Evolutionary conservation across 2,329 filamentous ascomycete species (phyloP).

Genomic region (Hansfordia pulvinata): DNA sequence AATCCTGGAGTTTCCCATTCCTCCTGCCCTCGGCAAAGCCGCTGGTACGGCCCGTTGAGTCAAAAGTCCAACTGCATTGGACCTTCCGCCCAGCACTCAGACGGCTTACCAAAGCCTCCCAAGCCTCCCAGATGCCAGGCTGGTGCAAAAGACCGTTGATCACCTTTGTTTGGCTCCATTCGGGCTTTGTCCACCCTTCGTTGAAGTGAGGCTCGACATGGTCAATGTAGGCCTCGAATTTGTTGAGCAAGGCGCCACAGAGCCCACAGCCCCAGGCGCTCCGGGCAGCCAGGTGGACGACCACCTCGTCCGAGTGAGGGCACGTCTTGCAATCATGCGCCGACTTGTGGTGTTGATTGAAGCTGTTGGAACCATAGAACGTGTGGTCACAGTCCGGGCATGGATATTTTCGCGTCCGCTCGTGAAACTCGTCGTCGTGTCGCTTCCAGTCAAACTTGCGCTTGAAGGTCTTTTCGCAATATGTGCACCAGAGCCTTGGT

Average conservation of each 20-base stretch:
- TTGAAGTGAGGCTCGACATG: constrained; percentile 58
- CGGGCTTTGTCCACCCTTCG: constrained; percentile 43
- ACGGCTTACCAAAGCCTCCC: constrained; percentile 38
- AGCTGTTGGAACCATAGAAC: constrained; percentile 55
- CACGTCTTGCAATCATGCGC: constrained; percentile 52
- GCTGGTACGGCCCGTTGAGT: constrained; percentile 40
- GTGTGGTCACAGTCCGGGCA: constrained; percentile 56
- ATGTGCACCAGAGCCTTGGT: constrained; percentile 24
- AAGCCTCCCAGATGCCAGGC: constrained; percentile 44
- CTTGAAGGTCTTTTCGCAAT: constrained; percentile 50
- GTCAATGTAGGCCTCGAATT: constrained; percentile 53
- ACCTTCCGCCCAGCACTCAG: constrained; percentile 34
- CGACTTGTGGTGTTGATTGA: constrained; percentile 55
- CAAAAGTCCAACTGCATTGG: constrained; percentile 46
- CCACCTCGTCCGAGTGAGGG: constrained; percentile 50
- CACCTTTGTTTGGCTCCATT: constrained; percentile 58
- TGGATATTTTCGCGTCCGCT: constrained; percentile 53
- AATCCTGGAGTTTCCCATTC: constrained; percentile 48
- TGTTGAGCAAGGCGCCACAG: constrained; percentile 47
- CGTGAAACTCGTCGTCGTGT: constrained; percentile 57
- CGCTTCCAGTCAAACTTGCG: constrained; percentile 58
- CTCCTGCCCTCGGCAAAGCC: constrained; percentile 49
- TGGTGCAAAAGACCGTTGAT: constrained; percentile 56
- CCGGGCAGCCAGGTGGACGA: constrained; percentile 47
- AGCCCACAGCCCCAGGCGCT: constrained; percentile 59